Base-by-base conservation (phyloP, 78 protist species). In the Dictyostelium purpureum region DNA sequence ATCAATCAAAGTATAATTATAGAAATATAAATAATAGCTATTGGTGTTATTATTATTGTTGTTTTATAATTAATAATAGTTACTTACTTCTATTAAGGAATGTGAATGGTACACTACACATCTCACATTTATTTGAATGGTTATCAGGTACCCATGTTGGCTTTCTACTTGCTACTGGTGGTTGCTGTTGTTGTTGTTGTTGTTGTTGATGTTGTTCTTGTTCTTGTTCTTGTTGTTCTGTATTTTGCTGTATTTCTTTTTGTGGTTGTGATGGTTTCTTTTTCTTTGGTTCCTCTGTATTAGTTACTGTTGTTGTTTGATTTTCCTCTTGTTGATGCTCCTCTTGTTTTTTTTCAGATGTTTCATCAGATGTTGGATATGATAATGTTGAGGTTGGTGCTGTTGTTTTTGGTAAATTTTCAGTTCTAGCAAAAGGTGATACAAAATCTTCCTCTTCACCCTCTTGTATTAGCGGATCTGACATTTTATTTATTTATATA, bases 91-190 rank as follows among this genome's bases (percentile, higher is more conserved):
- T 83, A 57, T 83, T 83, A 42, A 83, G 61, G 19, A 83, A 71
- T 38, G 90, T 54, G 28, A 83, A 83, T 7, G n/a, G 33, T 14
- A 49, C 6, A 54, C 52, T 18, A 71, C 90, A 83, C 80, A 70
- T 69, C 57, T 83, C 90, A 71, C 90, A 83, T 71, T 51, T 56
- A 19, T 47, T 70, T 18, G 75, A 56, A 6, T 56, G 71, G 35
- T 71, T 71, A 43, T 83, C 90, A 2, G 79, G 74, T 71, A 83
- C 90, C 90, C 90, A 83, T 42, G 33, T 47, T 18, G 90, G 90
- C 31, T 56, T 83, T 10, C 24, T 73, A 45, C 26, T 21, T 28
- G 47, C 42, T 49, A 40, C 61, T 4, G 79, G 35, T 14, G 31
- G 59, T 26, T 52, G 67, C 49, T 35, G 28, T 31, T 40, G n/a